Conservation (phyloP, 495 filamentous ascomycete genomes). For the Chlorociboria aeruginascens region DNA sequence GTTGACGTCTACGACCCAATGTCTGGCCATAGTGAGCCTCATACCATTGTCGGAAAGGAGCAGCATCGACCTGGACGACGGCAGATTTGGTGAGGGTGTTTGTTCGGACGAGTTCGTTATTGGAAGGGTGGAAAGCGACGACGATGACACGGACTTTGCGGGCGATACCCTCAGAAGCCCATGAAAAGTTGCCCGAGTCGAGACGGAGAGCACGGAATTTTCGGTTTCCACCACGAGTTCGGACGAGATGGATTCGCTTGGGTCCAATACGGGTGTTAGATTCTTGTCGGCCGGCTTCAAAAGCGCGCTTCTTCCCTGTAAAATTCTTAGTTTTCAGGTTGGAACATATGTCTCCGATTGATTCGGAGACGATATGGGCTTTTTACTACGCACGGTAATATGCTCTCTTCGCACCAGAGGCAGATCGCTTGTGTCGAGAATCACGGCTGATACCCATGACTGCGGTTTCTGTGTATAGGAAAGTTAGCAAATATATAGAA, state of each 20-base stretch:
- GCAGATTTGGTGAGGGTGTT: conserved; percentile 99
- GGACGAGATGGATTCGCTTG: conserved; percentile 98
- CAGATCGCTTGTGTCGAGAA: conserved; percentile 97
- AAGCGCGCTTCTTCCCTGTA: conserved; percentile 76
- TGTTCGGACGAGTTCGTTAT: conserved; percentile 99
- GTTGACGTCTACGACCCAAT: conserved; percentile 82
- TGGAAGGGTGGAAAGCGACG: conserved; percentile 96
- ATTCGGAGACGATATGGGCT: conserved; percentile 35
- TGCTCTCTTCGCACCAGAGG: conserved; percentile 92
- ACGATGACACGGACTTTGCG: conserved; percentile 98
- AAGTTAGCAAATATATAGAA: conserved; percentile 12
- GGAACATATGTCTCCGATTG: conserved; percentile 40
- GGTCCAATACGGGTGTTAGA: conserved; percentile 97
- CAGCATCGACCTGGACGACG: conserved; percentile 96
- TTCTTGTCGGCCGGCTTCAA: conserved; percentile 98
- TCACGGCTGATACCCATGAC: conserved; percentile 99
- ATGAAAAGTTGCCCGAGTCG: conserved; percentile 98
- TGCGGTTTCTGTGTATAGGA: conserved; percentile 29
- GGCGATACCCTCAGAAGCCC: conserved; percentile 93
- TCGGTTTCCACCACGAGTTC: conserved; percentile 96
- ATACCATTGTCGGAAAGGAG: conserved; percentile 99
- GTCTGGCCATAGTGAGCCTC: conserved; percentile 94
- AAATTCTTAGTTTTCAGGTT: conserved; percentile 35
- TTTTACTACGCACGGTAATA: conserved; percentile 66
- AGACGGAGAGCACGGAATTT: conserved; percentile 99